Conservation (phyloP, 1,284 basidiomycete genomes). For the Moesziomyces antarcticus region DNA sequence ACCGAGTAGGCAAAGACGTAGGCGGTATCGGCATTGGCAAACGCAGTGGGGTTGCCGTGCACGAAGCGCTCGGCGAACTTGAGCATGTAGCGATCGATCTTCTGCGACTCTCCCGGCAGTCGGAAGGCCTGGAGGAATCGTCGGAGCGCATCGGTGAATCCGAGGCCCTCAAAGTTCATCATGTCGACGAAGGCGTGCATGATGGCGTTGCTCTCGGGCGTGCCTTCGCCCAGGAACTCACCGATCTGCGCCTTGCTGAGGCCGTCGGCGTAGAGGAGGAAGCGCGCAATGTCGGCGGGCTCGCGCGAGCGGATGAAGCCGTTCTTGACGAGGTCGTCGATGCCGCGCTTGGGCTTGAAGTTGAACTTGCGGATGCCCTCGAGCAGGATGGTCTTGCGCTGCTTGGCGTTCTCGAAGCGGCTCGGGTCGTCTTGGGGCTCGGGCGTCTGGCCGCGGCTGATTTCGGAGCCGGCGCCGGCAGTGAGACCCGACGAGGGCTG, state of each 20-base stretch:
- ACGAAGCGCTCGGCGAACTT: conserved; percentile 68
- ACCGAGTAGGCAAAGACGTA: conserved; percentile 68
- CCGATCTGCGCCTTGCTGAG: conserved; percentile 96
- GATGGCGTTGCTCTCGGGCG: conserved; percentile 65
- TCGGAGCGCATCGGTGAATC: conserved; percentile 64
- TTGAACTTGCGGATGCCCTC: conserved; percentile 99
- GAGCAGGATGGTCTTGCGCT: conserved; percentile 92
- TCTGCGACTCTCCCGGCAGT: conserved; percentile 66
- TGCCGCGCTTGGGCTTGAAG: conserved; percentile 89
- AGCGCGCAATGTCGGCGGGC: conserved; percentile 85
- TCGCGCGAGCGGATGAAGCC: conserved; percentile 84
- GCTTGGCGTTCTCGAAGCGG: conserved; percentile 94
- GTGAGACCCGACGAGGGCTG: conserved; percentile 10
- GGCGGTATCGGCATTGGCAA: conserved; percentile 67
- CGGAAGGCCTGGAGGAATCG: conserved; percentile 67
- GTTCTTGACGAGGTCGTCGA: conserved; percentile 86
- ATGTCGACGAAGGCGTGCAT: conserved; percentile 68
- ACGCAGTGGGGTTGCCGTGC: conserved; percentile 61
- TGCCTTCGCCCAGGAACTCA: conserved; percentile 84
- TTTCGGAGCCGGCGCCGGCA: conserved; percentile 14
- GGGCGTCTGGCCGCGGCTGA: conserved; percentile 28
- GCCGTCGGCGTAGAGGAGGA: conserved; percentile 89
- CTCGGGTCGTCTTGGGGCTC: conserved; percentile 81
- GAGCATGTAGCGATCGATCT: conserved; percentile 68
- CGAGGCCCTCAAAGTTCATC: conserved; percentile 64